These are phyloP conservation scores for Boletus sp. DNA, from an alignment of 768 basidiomycete genomes.

Conservation along the genomic window DNA sequence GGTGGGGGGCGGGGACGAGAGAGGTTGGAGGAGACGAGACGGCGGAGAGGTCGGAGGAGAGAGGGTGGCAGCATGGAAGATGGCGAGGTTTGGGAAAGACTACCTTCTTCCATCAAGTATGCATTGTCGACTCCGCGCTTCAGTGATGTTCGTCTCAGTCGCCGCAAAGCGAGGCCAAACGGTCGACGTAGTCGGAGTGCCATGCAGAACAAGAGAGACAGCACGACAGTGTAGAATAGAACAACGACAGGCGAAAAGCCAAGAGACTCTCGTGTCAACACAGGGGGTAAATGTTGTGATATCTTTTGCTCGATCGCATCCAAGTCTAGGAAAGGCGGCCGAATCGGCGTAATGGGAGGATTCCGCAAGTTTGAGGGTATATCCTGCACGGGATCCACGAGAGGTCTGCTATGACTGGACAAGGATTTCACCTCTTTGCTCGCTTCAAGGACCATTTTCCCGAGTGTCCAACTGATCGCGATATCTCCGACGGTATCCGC, in stretches of 20 bases:
- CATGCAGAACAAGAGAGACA: slow-evolving; percentile 42
- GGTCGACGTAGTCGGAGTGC: slow-evolving; percentile 57
- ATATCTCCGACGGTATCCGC: slow-evolving; percentile 90
- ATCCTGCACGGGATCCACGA: slow-evolving; percentile 73
- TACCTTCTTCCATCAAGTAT: slow-evolving; percentile 50
- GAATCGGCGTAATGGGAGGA: slow-evolving; percentile 56
- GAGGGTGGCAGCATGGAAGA: slow-evolving; percentile 23
- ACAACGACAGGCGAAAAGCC: slow-evolving; percentile 71
- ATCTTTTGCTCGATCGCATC: slow-evolving; percentile 61
- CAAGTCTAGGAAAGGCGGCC: slow-evolving; percentile 58
- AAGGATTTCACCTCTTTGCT: slow-evolving; percentile 73
- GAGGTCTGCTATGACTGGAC: slow-evolving; percentile 45
- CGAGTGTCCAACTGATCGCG: slow-evolving; percentile 96
- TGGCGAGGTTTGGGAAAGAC: slow-evolving; percentile 5
- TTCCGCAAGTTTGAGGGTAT: slow-evolving; percentile 48
- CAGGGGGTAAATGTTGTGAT: slow-evolving; percentile 62
- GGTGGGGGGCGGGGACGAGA: slow-evolving; percentile 24
- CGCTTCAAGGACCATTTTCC: slow-evolving; percentile 98
- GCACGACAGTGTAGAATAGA: slow-evolving; percentile 48
- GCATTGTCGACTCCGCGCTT: slow-evolving; percentile 27
- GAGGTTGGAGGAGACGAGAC: slow-evolving; percentile 19
- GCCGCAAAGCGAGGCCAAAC: slow-evolving; percentile 42
- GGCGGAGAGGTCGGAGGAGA: slow-evolving; percentile 28
- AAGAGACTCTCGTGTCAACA: slow-evolving; percentile 58
- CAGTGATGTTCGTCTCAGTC: slow-evolving; percentile 42